Conservation (phyloP, 2,329 filamentous ascomycete species). For the Calonectria multiphialidica region DNA sequence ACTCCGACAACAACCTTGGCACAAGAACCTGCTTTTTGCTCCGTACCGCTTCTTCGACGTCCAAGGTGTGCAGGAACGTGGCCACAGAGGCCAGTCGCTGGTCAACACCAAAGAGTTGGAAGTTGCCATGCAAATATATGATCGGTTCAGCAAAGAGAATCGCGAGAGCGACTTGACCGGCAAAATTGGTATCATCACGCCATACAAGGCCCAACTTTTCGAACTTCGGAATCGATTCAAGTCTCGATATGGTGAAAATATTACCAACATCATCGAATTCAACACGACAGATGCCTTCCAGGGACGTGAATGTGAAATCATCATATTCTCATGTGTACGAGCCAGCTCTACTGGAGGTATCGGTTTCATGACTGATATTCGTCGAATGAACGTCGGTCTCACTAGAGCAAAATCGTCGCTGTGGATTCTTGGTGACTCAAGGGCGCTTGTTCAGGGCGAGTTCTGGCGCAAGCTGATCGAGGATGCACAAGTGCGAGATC, state of each 20-base stretch:
- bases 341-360: slow-evolving; percentile 94
- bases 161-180: slow-evolving; percentile 76
- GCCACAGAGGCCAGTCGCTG: slow-evolving; percentile 87
- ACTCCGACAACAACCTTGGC: slow-evolving; percentile 86
- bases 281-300: slow-evolving; percentile 99
- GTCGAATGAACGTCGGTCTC: slow-evolving; percentile 98
- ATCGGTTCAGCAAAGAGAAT: slow-evolving; percentile 82
- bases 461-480: slow-evolving; percentile 91
- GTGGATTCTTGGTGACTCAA: slow-evolving; percentile 95
- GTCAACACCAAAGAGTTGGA: slow-evolving; percentile 90
- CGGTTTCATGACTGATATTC: slow-evolving; percentile 97
- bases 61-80: slow-evolving; percentile 84
- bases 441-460: slow-evolving; percentile 85
- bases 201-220: slow-evolving; percentile 92
- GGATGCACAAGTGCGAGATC: slow-evolving; percentile 79
- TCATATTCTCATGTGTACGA: slow-evolving; percentile 98
- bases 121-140: slow-evolving; percentile 87
- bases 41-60: slow-evolving; percentile 99
- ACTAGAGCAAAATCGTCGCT: slow-evolving; percentile 96
- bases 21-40: slow-evolving; percentile 82
- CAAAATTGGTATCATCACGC: slow-evolving; percentile 97
- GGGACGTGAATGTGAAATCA: slow-evolving; percentile 95
- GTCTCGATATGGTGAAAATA: slow-evolving; percentile 77
- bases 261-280: slow-evolving; percentile 89
- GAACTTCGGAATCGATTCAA: slow-evolving; percentile 83